These are phyloP conservation scores for Eimeria brunetti DNA, from an alignment of 169 alveolate genomes.

Conservation along the genomic window DNA sequence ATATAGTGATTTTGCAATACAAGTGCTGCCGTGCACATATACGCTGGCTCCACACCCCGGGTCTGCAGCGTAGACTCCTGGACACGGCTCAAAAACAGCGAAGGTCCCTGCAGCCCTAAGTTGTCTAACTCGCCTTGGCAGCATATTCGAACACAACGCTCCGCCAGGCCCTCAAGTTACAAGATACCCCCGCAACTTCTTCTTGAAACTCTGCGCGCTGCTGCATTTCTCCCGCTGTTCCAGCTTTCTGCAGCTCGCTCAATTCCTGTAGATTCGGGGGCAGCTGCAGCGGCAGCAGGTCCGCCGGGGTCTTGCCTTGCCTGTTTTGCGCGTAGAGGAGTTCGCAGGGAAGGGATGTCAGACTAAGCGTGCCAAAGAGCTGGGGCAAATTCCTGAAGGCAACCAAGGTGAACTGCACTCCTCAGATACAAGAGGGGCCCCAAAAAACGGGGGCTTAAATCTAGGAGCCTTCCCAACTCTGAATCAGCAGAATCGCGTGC, in stretches of 20 bases:
- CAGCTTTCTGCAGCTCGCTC: conserved; percentile 52
- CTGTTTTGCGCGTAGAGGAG: conserved; percentile 69
- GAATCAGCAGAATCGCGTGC: not conserved
- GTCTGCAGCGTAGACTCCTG: not conserved
- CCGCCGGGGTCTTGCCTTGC: conserved; percentile 75
- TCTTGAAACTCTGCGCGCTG: conserved; percentile 42
- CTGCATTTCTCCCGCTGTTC: conserved; percentile 39
- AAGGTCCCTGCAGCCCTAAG: not conserved
- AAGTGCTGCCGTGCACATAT: not conserved
- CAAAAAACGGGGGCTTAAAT: not conserved
- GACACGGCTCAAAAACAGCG: not conserved
- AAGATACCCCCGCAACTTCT: conserved; percentile 10
- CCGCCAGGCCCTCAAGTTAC: conserved; percentile 61
- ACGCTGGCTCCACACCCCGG: not conserved
- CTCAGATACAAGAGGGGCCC: not conserved
- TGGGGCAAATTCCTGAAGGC: conserved; percentile 71
- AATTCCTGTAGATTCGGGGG: conserved; percentile 33
- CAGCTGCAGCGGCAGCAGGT: conserved; percentile 64
- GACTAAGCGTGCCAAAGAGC: conserved; percentile 43
- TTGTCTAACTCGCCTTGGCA: conserved; percentile 56
- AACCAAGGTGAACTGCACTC: not conserved
- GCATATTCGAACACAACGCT: conserved; percentile 76
- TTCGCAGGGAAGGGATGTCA: conserved; percentile 45
- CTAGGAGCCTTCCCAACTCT: not conserved
- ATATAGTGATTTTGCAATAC: not conserved